Conservation (phyloP, 306 rosid genomes). For the Pterocarpus macrocarpus region DNA sequence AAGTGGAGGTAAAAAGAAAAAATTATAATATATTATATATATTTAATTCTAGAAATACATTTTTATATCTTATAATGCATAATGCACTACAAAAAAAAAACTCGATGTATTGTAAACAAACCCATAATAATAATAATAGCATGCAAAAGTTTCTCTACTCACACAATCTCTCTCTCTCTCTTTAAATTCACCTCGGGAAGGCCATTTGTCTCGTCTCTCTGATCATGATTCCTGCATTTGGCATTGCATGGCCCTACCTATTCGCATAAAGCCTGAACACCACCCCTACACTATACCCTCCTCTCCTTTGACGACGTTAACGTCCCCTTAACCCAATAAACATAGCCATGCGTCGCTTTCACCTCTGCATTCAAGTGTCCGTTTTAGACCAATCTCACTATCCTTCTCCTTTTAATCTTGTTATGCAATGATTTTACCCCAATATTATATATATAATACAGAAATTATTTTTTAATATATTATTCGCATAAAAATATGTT, state of each 20-base stretch:
- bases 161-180: no score
- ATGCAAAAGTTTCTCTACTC: no score
- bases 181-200: conserved; percentile 49
- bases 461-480: no score
- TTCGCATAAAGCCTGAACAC: conserved; percentile 13
- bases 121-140: no score
- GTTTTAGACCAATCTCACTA: background rate
- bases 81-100: no score
- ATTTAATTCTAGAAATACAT: no score
- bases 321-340: conserved; percentile 19
- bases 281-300: background rate
- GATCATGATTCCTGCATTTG: conserved; percentile 37
- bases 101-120: no score
- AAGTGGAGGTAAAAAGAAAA: no score
- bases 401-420: conserved; percentile 22
- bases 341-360: conserved; percentile 22
- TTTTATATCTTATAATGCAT: no score
- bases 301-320: conserved; percentile 48
- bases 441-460: no score
- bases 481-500: no score
- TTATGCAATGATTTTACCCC: conserved; percentile 47
- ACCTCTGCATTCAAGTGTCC: conserved; percentile 38
- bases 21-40: no score
- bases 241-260: conserved; percentile 29
- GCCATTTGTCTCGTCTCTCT: conserved; percentile 38